phyloP scores from a whole-genome alignment of 495 filamentous ascomycete genomes.

The Aspergillus bridgeri region DNA sequence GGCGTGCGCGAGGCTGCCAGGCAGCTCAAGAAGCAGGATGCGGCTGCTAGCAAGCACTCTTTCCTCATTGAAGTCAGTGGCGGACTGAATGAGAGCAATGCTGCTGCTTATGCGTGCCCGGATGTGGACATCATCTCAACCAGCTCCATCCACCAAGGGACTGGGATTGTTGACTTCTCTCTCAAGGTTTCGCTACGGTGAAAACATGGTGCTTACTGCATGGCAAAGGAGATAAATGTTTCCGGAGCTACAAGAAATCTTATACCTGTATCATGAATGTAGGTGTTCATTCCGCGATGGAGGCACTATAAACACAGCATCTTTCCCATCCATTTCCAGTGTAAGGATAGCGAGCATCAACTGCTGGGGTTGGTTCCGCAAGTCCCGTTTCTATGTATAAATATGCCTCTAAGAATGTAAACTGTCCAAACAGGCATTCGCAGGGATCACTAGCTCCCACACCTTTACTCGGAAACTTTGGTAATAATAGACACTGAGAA shows the following conservation, averaged over 20 bases:
- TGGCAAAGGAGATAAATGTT: not conserved
- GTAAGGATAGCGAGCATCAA: not conserved
- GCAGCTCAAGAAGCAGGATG: constrained; percentile 70
- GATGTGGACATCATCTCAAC: constrained; percentile 95
- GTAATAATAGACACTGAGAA: not conserved
- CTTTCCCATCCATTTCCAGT: not conserved
- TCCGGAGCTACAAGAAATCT: not conserved
- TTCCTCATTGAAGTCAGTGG: constrained; percentile 91
- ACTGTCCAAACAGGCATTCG: not conserved
- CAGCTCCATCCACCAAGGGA: constrained; percentile 94
- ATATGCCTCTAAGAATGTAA: not conserved
- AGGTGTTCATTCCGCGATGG: not conserved
- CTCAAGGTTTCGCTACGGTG: constrained; percentile 67
- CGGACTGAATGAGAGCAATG: constrained; percentile 82
- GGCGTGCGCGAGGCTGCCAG: constrained; percentile 68
- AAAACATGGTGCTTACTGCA: constrained; percentile 7
- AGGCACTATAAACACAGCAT: not conserved
- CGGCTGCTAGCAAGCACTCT: constrained; percentile 55
- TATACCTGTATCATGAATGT: constrained; percentile 3
- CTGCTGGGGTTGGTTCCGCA: not conserved
- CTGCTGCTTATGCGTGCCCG: constrained; percentile 71
- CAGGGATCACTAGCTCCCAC: not conserved
- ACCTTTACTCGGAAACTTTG: not conserved
- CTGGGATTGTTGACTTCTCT: constrained; percentile 89
- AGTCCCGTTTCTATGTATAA: not conserved